A percentile compares a stretch with the other conserved stretches of the same genome.
These are phyloP conservation scores for Actinidia arguta DNA, from an alignment of 179 eudicot genomes.

Conservation along the genomic window DNA sequence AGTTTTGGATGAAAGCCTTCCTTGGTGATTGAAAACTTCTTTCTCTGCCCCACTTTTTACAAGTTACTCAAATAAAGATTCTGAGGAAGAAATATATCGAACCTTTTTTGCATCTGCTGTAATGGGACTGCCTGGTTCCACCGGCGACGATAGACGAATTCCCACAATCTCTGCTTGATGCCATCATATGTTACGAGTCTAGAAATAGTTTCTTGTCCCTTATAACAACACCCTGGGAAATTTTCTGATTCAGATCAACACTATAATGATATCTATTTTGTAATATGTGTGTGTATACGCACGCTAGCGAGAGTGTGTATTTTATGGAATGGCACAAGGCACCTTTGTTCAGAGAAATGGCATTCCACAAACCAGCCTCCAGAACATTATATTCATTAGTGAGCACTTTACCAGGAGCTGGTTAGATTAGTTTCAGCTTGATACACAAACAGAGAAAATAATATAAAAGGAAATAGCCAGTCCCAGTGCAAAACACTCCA, in stretches of 20 bases:
- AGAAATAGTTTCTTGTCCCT: conserved; percentile 80
- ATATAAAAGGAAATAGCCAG: background rate
- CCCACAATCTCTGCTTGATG: conserved; percentile 71
- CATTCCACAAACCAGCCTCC: conserved; percentile 78
- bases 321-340: background rate
- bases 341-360: conserved; percentile 75
- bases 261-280: background rate
- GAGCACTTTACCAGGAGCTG: conserved; percentile 75
- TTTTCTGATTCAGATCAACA: conserved; percentile 19
- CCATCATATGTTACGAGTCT: conserved; percentile 80
- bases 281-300: too few relatives aligned
- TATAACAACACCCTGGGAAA: conserved; percentile 69
- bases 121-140: conserved; percentile 63
- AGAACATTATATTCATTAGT: conserved; percentile 74
- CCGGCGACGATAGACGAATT: conserved; percentile 55
- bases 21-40: background rate
- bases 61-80: background rate
- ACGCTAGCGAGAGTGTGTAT: background rate
- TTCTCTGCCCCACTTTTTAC: background rate
- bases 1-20: too few relatives aligned
- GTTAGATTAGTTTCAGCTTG: conserved; percentile 25
- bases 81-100: background rate
- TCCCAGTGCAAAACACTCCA: background rate
- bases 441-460: background rate
- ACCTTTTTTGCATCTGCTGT: conserved; percentile 68